Evolutionary conservation across 495 filamentous ascomycete genomes (phyloP).

Genomic region (Talaromyces proteolyticus): DNA sequence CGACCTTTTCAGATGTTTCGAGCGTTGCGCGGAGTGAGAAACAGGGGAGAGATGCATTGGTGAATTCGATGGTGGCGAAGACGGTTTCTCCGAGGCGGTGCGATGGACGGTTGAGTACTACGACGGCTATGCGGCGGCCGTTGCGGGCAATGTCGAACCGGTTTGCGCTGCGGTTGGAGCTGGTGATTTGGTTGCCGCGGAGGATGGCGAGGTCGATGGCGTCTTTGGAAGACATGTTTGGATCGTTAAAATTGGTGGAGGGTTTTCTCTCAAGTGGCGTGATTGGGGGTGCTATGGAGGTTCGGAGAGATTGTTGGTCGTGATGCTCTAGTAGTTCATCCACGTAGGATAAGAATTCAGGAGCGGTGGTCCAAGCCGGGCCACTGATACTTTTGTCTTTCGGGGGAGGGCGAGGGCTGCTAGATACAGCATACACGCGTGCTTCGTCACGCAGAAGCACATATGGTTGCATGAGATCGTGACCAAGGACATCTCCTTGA

Average conservation of each 20-base stretch:
- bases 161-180: conserved; percentile 64
- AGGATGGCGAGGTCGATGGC: conserved; percentile 89
- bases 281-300: conserved; percentile 54
- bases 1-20: conserved; percentile 75
- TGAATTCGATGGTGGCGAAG: conserved; percentile 76
- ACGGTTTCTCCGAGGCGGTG: conserved; percentile 88
- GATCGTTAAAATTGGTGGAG: not conserved
- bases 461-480: conserved; percentile 92
- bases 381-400: conserved; percentile 36
- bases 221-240: conserved; percentile 61
- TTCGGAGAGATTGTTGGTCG: conserved; percentile 41
- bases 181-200: conserved; percentile 57
- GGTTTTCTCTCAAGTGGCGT: conserved; percentile 55
- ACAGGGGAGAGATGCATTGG: conserved; percentile 63
- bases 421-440: conserved; percentile 31
- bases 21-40: conserved; percentile 72
- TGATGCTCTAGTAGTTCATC: conserved; percentile 62
- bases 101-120: conserved; percentile 83
- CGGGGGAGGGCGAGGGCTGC: conserved; percentile 11
- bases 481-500: conserved; percentile 62
- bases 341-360: conserved; percentile 71
- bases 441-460: conserved; percentile 86
- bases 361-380: conserved; percentile 30
- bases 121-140: conserved; percentile 74
- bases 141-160: conserved; percentile 92